Conservation (phyloP, 805 yeast genomes). For the Saccharomycopsis vini region DNA sequence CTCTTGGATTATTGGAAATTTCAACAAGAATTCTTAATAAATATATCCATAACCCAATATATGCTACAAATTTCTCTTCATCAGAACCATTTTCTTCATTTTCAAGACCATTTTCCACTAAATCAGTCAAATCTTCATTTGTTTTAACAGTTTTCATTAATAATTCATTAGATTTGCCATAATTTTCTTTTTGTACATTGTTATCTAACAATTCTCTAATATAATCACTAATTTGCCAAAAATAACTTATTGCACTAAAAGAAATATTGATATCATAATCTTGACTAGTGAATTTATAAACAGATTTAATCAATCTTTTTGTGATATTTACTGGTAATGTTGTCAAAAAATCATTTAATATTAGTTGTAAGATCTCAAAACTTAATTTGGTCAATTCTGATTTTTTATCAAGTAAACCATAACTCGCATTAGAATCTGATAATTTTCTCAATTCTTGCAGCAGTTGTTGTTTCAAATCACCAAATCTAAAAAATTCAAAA, state of each 20-base stretch:
- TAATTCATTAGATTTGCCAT: slow-evolving; percentile 4
- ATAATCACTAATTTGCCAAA: slow-evolving; percentile 86
- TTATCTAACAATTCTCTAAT: slow-evolving; percentile 28
- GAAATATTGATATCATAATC: slow-evolving; percentile 72
- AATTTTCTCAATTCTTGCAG: slow-evolving; percentile 5
- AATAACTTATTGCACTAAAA: slow-evolving; percentile 83
- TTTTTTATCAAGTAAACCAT: slow-evolving; percentile 38
- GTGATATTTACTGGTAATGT: slow-evolving; percentile 61
- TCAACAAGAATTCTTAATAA: slow-evolving; percentile 52
- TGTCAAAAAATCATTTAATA: slow-evolving; percentile 77
- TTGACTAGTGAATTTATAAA: slow-evolving; percentile 66
- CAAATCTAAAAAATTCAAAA: slow-evolving; percentile 34
- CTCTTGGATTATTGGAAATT: slow-evolving; percentile 54
- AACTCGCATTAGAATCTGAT: slow-evolving; percentile 23
- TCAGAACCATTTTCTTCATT: slow-evolving; percentile 10
- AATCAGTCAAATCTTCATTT: slow-evolving; percentile 22
- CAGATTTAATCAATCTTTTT: slow-evolving; percentile 57
- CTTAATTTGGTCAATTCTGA: slow-evolving; percentile 52
- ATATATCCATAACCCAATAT: slow-evolving; percentile 49
- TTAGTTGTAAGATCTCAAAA: slow-evolving; percentile 73
- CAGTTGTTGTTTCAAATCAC: neutral
- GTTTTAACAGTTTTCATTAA: slow-evolving; percentile 20
- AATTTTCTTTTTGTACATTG: slow-evolving; percentile 1
- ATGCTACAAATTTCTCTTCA: slow-evolving; percentile 23
- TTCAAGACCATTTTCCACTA: slow-evolving; percentile 6